Base-by-base conservation (phyloP, 2,329 filamentous ascomycete species). In the Huntiella abstrusa region DNA sequence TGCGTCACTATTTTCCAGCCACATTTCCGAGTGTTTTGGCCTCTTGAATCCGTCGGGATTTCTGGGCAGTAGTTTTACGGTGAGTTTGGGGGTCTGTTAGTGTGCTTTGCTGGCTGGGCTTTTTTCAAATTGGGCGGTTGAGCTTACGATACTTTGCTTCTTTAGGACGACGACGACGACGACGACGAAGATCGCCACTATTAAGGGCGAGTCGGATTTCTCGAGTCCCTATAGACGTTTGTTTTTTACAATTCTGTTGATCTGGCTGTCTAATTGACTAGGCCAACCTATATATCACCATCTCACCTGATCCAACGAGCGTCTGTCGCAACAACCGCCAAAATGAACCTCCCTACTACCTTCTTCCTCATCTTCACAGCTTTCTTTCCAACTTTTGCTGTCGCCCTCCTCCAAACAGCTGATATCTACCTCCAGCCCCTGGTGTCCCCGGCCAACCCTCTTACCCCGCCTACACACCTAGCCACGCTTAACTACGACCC, bases 401-500 rank as follows among this genome's bases (percentile, higher is more conserved):
- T 53, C 34, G 62, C 64, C 49, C 53, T 61, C 37, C 60, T 63
- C 37, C 64, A 64, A 50, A 69, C 64, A 32, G 67, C 66, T 32
- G 59, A 70, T 49, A 60, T 76, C 59, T 71, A 69, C 62, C 61
- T 75, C 53, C 70, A 76, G 51, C 65, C 70, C 45, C 57, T 76
- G 51, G 54, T 59, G 22, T 50, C 57, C 45, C 15, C 45, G 5
- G 38, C 39, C 5, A 38, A 43, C 13, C 17, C 43, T 35, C 51
- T 58, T 38, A 49, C 59, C 33, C 49, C 57, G 5, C 60, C 68
- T 46, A 56, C 55, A 40, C 60, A 61, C n/a, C 69, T 80, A 48
- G 74, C 73, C 52, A 67, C 73, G 51, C 60, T 79, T 49, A 60
- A 65, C 49, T 77, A 73, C 64, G 67, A 75, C 55, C 56, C 62